Base-by-base conservation (phyloP, 164 flowering plant species). In the Chimonanthus praecox region DNA sequence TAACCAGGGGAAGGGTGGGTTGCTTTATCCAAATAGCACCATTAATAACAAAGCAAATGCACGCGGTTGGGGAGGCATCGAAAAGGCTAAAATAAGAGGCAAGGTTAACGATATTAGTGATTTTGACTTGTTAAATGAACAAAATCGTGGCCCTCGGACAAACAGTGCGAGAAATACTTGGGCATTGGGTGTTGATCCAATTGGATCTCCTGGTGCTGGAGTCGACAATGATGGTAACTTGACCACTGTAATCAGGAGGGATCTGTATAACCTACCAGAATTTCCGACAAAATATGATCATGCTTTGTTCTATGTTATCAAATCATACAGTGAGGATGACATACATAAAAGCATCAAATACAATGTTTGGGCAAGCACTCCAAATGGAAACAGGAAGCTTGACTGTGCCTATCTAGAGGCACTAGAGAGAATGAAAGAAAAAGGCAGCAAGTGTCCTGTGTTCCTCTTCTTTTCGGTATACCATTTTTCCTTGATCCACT, bases 301-400 rank as follows among this genome's bases (percentile, higher is more conserved):
- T 54, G 94, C 94, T 2, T 61, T 76, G 71, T 92, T 90, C 80
- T 92, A 86, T 86, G 89, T 92, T 4, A 92, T 92, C 49, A 90
- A 92, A 78, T 92, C 97, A 16, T 92, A 88, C 74, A 92, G 97
- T 72, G 94, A 90, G 73, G 94, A 92, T 81, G 94, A 91, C 69
- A 77, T 91, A 64, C 97, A 88, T 76, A 91, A 91, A 77, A 90
- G 94, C 79, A 87, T 92, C 72, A 92, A 92, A 77, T 90, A 90
- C 62, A 86, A 81, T 80, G 97, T 92, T 49, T 92, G 97, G 97
- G 86, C 97, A 8, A 87, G 90, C 74, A 92, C 97, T n/a, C 89
- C 91, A 3, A 86, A 86, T 77, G 97, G 97, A 18, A 92, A 92
- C 73, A 88, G 83, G 79, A 88, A 85, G 80, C 87, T 92, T 62